Evolutionary conservation across 202 grass and related monocot genomes (phyloP).

Genomic region (Saccharum hybrid): DNA sequence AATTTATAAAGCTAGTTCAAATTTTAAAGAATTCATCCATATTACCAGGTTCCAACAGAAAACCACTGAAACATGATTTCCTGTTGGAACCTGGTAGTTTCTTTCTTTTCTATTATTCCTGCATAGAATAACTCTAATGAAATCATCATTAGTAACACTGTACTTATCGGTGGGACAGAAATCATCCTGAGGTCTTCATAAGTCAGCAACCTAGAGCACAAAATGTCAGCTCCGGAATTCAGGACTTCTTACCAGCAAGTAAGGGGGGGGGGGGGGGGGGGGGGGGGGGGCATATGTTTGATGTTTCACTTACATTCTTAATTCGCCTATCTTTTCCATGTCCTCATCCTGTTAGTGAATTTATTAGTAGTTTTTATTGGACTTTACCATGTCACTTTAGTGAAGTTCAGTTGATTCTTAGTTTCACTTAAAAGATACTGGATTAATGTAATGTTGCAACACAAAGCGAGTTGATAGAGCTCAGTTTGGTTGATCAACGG

Average conservation of each 20-base stretch:
- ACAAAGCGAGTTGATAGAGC: neutral
- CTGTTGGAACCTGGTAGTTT: conserved; percentile 27
- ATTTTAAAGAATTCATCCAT: neutral
- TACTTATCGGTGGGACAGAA: conserved; percentile 28
- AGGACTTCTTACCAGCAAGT: conserved; percentile 56
- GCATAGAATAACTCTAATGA: neutral
- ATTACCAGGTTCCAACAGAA: neutral
- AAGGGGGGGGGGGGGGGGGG: no score
- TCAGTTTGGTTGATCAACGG: conserved; percentile 25
- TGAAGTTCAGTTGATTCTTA: conserved; percentile 43
- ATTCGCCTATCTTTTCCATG: conserved; percentile 7
- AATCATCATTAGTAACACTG: conserved; percentile 34
- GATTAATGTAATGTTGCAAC: conserved; percentile 36
- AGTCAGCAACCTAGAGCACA: conserved; percentile 40
- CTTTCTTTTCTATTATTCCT: conserved; percentile 2
- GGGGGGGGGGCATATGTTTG: conserved; percentile 35
- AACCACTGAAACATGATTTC: neutral
- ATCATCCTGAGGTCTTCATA: conserved; percentile 41
- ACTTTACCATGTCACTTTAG: conserved; percentile 3
- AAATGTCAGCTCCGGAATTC: conserved; percentile 60
- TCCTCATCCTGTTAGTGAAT: conserved; percentile 15
- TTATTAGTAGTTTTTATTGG: conserved; percentile 29
- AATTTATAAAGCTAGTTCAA: neutral
- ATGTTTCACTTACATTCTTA: conserved; percentile 37
- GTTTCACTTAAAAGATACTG: conserved; percentile 23